Evolutionary conservation across 768 basidiomycete species (phyloP), one percentile per base, ranked within the genome.

Genomic region (Panaeolus papilionaceus): DNA sequence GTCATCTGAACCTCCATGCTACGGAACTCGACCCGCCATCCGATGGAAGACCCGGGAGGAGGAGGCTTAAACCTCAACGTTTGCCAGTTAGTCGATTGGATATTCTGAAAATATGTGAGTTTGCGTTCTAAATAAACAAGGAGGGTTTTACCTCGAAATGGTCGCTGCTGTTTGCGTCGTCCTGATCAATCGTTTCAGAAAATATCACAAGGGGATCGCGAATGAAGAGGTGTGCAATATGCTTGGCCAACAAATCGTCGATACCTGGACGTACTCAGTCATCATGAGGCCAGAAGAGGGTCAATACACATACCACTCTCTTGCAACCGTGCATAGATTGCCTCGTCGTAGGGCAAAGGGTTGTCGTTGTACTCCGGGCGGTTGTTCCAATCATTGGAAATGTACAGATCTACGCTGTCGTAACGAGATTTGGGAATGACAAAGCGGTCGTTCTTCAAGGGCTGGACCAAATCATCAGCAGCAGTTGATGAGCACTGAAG

Each of bases 81-180:
- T 80, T 99, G 98, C 98, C 98, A 99, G 75, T 99, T 99, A 4
- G 98, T 99, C 2, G 98, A 99, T 87, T 99, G 98, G 28, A 99
- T 91, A 74, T 98, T 99, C 93, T 97, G 77, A 5, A 62, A 45
- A 58, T 20, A 62, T 61, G 42, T 28, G 16, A 18, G 26, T 40
- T 42, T 9, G n/a, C 42, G 33, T 42, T 62, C 33, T 45, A 68
- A n/a, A 38, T 33, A 28, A 66, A 14, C 38, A 39, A 20, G 49
- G n/a, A 8, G 64, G 38, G 4, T 71, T 79, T 28, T 71, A 94
- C 95, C 86, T 99, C 98, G 70, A 99, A 99, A 76, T 99, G 98
- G 76, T 99, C 98, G 68, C 87, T 94, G 68, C 95, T 97, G 8
- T 82, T 81, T 54, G 81, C 79, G 76, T 99, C 96, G 75, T 99